phyloP scores from a whole-genome alignment of 2,329 filamentous ascomycete species.

The Drechslerella coelobrocha region DNA sequence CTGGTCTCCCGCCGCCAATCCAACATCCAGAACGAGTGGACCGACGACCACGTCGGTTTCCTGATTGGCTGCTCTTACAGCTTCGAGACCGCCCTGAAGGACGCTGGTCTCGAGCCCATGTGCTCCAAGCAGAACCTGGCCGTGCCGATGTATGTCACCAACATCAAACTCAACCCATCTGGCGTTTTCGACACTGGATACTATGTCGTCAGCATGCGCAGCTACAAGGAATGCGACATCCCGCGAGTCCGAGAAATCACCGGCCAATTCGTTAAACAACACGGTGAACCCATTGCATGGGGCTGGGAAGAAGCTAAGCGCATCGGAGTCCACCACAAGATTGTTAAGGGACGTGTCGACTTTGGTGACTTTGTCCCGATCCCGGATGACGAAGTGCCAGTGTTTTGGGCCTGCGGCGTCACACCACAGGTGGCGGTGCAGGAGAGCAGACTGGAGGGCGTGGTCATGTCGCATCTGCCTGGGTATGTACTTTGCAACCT shows the following conservation, averaged over 20 bases:
- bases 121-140: constrained; percentile 59
- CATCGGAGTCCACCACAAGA: constrained; percentile 64
- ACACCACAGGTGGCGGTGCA: constrained; percentile 71
- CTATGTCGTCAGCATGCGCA: constrained; percentile 70
- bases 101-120: constrained; percentile 63
- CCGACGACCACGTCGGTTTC: constrained; percentile 67
- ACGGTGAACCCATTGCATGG: constrained; percentile 71
- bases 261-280: constrained; percentile 64
- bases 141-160: constrained; percentile 70
- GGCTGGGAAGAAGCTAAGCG: constrained; percentile 66
- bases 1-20: constrained; percentile 57
- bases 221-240: constrained; percentile 64
- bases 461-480: constrained; percentile 68
- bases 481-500: constrained; percentile 56
- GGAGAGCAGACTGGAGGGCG: constrained; percentile 64
- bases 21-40: constrained; percentile 65
- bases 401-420: constrained; percentile 72
- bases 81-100: constrained; percentile 67
- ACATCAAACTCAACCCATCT: constrained; percentile 65
- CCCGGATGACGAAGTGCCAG: constrained; percentile 62
- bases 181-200: constrained; percentile 67
- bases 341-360: constrained; percentile 61
- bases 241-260: constrained; percentile 66
- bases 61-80: constrained; percentile 70
- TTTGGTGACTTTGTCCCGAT: constrained; percentile 65